These are phyloP conservation scores for Umbelopsis ramanniana DNA, from an alignment of 192 early-diverging fungal genomes.

Conservation along the genomic window DNA sequence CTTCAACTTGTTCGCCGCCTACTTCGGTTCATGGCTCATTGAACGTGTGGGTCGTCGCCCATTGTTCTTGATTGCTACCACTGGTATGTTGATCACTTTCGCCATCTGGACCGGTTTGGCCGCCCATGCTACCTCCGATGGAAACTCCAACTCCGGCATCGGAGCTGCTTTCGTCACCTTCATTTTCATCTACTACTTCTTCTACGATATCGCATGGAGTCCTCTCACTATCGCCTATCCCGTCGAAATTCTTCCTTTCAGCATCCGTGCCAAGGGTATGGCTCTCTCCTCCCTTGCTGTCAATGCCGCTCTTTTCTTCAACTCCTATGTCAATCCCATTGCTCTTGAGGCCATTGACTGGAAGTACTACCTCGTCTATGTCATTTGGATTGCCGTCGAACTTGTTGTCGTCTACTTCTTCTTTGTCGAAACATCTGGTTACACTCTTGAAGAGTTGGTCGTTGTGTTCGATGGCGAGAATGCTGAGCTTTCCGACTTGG, in stretches of 20 bases:
- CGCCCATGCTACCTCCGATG: constrained; percentile 1
- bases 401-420: constrained; percentile 10
- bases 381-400: background rate
- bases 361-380: constrained; percentile 23
- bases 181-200: constrained; percentile 22
- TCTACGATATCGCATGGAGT: constrained; percentile 23
- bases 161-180: constrained; percentile 13
- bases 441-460: constrained; percentile 16
- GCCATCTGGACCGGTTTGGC: constrained; percentile 4
- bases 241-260: constrained; percentile 26
- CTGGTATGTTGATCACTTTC: constrained; percentile 7
- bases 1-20: constrained; percentile 21
- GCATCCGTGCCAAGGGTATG: constrained; percentile 24
- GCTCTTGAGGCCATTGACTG: background rate
- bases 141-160: background rate
- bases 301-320: constrained; percentile 18
- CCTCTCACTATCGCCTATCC: constrained; percentile 20
- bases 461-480: constrained; percentile 6
- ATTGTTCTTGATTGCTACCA: constrained; percentile 11
- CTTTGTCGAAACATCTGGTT: constrained; percentile 13
- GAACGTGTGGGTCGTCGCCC: constrained; percentile 14
- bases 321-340: constrained; percentile 18
- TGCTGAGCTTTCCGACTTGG: background rate
- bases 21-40: constrained; percentile 5
- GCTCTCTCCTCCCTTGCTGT: constrained; percentile 23